Evolutionary conservation across 2,329 filamentous ascomycete genomes (phyloP), one percentile per base, ranked within the genome.

Genomic region (Fusarium burgessii): DNA sequence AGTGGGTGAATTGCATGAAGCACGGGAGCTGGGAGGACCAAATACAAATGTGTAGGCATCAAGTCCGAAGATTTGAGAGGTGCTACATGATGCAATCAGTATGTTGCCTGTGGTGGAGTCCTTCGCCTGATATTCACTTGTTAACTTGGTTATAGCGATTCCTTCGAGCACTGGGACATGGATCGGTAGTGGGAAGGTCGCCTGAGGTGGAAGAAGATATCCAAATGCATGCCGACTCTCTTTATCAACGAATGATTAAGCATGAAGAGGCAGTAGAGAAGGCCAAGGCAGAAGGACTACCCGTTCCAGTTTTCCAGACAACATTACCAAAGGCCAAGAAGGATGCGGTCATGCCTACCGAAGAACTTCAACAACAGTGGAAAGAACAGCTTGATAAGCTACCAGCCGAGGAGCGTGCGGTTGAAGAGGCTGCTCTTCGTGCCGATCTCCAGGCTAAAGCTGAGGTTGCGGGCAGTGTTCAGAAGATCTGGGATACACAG

Each of bases 141-240:
- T 64, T 76, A 61, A 76, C 61, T 15, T n/a, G 18, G 9, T 25
- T 14, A 23, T 69, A 94, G 88, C 92, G 95, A 80, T 95, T 99
- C 74, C 84, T 99, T 32, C 94, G 95, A 81, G 94, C 95, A 2
- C 83, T 99, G 20, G 96, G 96, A 7, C 98, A 98, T 79, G 87
- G 97, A 36, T 88, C 89, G 11, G 89, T 89, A 29, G 84, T 89
- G 68, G 88, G 92, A 46, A 88, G 90, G 25, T 84, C 91, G 12
- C 83, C 86, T 1, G 87, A 90, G 33, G 87, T 93, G 55, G 93
- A 97, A 75, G 95, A 98, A 79, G 89, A 92, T 74, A 94, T 99
- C 68, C 96, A 98, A 82, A 93, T 98, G 91, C 95, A 98, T 80
- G 95, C 95, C 64, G 96, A 99, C 83, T 89, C 89, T 70, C 86